A percentile compares a stretch with the other conserved stretches of the same genome.
phyloP scores from a whole-genome alignment of 1,284 basidiomycete genomes.

The Papiliotrema fonsecae region DNA sequence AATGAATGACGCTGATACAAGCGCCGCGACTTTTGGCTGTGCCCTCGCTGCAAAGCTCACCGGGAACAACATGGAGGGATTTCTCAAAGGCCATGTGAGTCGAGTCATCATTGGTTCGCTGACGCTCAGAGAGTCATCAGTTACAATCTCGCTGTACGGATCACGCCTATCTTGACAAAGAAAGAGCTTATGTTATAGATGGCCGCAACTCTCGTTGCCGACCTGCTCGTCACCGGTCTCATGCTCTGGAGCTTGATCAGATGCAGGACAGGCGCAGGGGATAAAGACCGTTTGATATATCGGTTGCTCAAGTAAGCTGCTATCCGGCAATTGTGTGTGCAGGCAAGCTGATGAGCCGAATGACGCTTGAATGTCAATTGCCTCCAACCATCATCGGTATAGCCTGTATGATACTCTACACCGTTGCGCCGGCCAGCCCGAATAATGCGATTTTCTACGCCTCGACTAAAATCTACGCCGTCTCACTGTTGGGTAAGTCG shows the following conservation, averaged over 20 bases:
- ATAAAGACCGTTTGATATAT: constrained; percentile 6
- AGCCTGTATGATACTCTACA: neutral
- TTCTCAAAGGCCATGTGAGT: too few species aligned
- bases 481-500: constrained; percentile 1
- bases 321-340: too few species aligned
- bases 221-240: constrained; percentile 1
- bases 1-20: too few species aligned
- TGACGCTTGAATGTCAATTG: neutral
- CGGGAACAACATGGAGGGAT: too few species aligned
- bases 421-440: neutral
- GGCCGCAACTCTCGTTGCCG: neutral
- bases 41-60: too few species aligned
- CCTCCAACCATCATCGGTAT: neutral
- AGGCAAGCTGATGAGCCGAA: too few species aligned
- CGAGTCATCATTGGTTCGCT: too few species aligned
- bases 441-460: neutral
- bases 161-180: too few species aligned
- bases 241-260: constrained; percentile 3
- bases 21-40: too few species aligned
- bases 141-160: too few species aligned
- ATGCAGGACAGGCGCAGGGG: constrained; percentile 2
- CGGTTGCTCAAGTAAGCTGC: neutral
- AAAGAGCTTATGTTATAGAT: too few species aligned
- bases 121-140: too few species aligned
- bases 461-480: neutral